Conservation (phyloP, 345 rosid genomes). For the Sonneratia alba region DNA sequence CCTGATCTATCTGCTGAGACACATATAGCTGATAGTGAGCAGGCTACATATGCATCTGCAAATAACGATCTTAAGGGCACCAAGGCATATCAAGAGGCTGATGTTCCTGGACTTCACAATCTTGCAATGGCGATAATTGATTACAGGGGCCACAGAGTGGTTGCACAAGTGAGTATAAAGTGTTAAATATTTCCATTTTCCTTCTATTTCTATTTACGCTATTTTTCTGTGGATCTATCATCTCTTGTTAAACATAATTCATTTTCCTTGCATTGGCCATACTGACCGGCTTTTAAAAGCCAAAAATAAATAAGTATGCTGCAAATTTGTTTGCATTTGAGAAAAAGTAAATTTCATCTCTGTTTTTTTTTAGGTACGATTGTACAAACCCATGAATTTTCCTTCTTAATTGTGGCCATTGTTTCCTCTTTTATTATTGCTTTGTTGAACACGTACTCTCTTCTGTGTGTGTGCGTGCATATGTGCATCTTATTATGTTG, state of each 20-base stretch:
- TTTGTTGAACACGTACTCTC: neutral
- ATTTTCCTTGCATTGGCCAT: neutral
- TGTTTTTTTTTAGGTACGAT: too few species aligned
- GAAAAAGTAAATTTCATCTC: neutral
- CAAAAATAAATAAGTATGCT: neutral
- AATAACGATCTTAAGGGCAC: conserved; percentile 98
- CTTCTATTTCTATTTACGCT: neutral
- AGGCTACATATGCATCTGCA: conserved; percentile 99
- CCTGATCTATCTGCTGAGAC: conserved; percentile 37
- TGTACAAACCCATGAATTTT: neutral
- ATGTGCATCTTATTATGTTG: neutral
- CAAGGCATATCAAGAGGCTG: conserved; percentile 95
- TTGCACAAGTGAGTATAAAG: conserved; percentile 71
- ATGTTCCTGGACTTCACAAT: conserved; percentile 87
- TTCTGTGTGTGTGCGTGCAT: neutral
- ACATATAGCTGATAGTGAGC: conserved; percentile 80
- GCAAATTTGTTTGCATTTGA: neutral
- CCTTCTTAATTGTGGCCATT: neutral
- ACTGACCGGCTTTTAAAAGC: neutral
- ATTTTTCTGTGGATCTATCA: neutral
- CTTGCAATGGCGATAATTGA: conserved; percentile 99
- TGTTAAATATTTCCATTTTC: neutral
- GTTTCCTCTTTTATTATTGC: neutral
- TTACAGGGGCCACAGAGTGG: conserved; percentile 97
- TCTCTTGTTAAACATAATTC: neutral